Evolutionary conservation across 768 basidiomycete genomes (phyloP).

Genomic region (Tricholoma sp.): DNA sequence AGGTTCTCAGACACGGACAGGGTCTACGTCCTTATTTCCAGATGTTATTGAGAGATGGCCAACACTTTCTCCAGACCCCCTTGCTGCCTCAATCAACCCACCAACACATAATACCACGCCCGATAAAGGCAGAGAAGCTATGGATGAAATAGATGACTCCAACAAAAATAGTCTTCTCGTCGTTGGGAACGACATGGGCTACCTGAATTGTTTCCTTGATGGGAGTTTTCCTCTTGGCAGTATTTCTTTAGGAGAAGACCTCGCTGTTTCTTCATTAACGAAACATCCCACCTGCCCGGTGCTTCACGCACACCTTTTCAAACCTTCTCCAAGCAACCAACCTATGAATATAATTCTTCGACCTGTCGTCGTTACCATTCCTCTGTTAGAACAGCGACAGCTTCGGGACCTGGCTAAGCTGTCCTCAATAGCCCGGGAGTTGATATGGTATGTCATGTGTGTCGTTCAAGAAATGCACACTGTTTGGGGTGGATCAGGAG

Average conservation of each 20-base stretch:
- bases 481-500: conserved; percentile 70
- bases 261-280: conserved; percentile 32
- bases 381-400: conserved; percentile 51
- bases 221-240: conserved; percentile 70
- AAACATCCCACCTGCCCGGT: conserved; percentile 43
- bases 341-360: conserved; percentile 26
- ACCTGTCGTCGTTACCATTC: conserved; percentile 47
- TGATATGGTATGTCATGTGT: conserved; percentile 67
- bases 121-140: conserved; percentile 21
- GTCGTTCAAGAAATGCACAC: conserved; percentile 68
- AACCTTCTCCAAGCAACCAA: conserved; percentile 17
- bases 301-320: conserved; percentile 45
- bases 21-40: conserved; percentile 44
- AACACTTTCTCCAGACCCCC: conserved; percentile 47
- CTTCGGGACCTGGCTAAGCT: conserved; percentile 66
- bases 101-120: conserved; percentile 27
- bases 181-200: conserved; percentile 53
- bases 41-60: conserved; percentile 66
- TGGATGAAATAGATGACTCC: conserved; percentile 44
- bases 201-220: conserved; percentile 64
- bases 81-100: conserved; percentile 58
- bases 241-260: conserved; percentile 31
- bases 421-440: conserved; percentile 65
- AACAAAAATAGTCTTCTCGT: conserved; percentile 63
- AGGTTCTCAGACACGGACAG: conserved; percentile 51